A percentile compares a stretch with the other conserved stretches of the same genome.
Evolutionary conservation across 2,329 filamentous ascomycete genomes (phyloP).

Genomic region (Aspergillus sergii): DNA sequence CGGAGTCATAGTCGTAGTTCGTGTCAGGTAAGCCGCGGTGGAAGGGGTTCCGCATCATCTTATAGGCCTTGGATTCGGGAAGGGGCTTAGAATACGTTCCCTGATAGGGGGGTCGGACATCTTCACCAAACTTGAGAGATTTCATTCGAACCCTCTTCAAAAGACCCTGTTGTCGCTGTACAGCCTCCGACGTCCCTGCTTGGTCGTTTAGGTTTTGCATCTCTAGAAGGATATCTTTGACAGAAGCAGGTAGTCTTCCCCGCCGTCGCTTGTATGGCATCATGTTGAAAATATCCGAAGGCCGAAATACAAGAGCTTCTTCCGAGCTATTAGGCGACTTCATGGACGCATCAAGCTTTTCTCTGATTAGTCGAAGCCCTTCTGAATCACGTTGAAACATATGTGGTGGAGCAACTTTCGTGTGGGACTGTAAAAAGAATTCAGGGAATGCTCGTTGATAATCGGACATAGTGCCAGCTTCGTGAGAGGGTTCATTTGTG

Average conservation of each 20-base stretch:
- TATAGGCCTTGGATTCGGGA: constrained; percentile 42
- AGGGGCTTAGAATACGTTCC: constrained; percentile 61
- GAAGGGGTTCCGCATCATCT: constrained; percentile 59
- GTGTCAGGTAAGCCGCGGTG: constrained; percentile 54
- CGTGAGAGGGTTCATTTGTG: constrained; percentile 19
- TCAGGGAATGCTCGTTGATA: constrained; percentile 76
- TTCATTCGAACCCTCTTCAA: constrained; percentile 58
- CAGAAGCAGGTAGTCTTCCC: constrained; percentile 42
- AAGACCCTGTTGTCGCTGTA: constrained; percentile 40
- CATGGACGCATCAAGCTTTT: constrained; percentile 49
- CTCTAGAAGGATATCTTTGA: constrained; percentile 63
- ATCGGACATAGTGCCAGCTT: constrained; percentile 45
- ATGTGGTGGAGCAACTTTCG: constrained; percentile 64
- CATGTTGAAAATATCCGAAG: constrained; percentile 40
- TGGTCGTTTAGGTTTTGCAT: constrained; percentile 53
- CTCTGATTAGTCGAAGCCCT: constrained; percentile 56
- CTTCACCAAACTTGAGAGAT: constrained; percentile 62
- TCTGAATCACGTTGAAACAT: constrained; percentile 62
- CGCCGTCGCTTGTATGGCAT: constrained; percentile 40
- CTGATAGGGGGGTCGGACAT: constrained; percentile 64
- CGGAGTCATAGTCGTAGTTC: constrained; percentile 68
- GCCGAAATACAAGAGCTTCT: constrained; percentile 28
- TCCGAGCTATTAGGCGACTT: constrained; percentile 18
- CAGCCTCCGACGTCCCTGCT: constrained; percentile 23
- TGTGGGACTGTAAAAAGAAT: constrained; percentile 76